Evolutionary conservation across 805 yeast species (phyloP).

Genomic region (Kazachstania psychrophila): DNA sequence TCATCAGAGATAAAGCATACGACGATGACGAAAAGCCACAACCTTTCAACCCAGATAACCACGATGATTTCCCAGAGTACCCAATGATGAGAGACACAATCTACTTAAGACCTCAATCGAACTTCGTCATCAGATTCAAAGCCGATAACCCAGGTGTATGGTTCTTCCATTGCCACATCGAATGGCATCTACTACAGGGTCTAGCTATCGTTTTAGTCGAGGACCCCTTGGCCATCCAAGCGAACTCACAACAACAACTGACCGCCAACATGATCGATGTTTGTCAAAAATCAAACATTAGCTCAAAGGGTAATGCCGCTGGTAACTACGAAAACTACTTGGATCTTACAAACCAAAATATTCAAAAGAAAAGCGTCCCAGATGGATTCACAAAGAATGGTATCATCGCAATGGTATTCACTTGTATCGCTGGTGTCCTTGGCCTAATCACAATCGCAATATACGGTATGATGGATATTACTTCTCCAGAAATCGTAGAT

Average conservation of each 20-base stretch:
- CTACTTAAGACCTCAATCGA: slow-evolving; percentile 73
- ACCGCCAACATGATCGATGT: slow-evolving; percentile 50
- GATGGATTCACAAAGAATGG: slow-evolving; percentile 91
- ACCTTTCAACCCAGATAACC: slow-evolving; percentile 44
- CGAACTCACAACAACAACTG: slow-evolving; percentile 42
- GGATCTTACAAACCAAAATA: slow-evolving; percentile 67
- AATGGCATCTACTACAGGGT: slow-evolving; percentile 97
- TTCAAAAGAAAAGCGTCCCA: slow-evolving; percentile 61
- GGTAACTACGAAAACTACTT: slow-evolving; percentile 55
- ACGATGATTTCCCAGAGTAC: slow-evolving; percentile 48
- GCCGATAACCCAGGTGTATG: slow-evolving; percentile 97
- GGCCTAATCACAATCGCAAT: slow-evolving; percentile 70
- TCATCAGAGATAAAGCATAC: slow-evolving; percentile 59
- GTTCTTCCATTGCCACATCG: slow-evolving; percentile 98
- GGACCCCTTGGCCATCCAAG: slow-evolving; percentile 67
- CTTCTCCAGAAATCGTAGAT: slow-evolving; percentile 53
- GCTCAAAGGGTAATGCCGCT: slow-evolving; percentile 78
- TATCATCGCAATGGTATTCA: slow-evolving; percentile 86
- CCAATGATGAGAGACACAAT: slow-evolving; percentile 84
- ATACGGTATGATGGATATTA: slow-evolving; percentile 82
- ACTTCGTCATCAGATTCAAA: slow-evolving; percentile 75
- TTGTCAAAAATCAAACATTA: slow-evolving; percentile 50
- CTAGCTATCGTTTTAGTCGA: slow-evolving; percentile 73
- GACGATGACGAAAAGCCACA: slow-evolving; percentile 45
- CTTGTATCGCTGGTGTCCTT: slow-evolving; percentile 72